Evolutionary conservation across 139 green algal genomes (phyloP), one percentile per base, ranked within the genome.

Genomic region (Coccomyxa sp.): DNA sequence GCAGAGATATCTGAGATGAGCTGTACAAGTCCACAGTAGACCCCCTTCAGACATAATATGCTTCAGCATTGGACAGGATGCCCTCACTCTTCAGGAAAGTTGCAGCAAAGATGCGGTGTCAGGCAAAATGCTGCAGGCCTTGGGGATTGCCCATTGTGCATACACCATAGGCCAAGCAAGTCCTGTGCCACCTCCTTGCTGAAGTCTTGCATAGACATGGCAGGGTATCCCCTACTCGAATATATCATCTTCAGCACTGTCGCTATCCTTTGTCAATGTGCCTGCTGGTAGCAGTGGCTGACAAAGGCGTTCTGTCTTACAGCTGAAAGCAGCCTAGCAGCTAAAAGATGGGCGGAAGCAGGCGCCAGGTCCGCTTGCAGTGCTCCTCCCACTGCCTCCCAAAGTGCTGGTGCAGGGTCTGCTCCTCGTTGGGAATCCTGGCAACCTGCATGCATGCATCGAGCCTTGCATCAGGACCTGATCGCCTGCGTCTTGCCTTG

Each of bases 361-460:
- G 64, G 27, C 64, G 64, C 64, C 64, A 72, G 31, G 64, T 72
- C 24, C n/a, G 27, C 29, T 36, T 72, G 64, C 64, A 72, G 64
- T 72, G 64, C n/a, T 34, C 24, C 7, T 72, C 64, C 64, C 64
- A 72, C 14, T 34, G 24, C 64, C 29, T 72, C 24, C 64, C 64
- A 72, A 72, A 72, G 64, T 72, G 64, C 64, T 38, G 64, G 29
- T 72, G 64, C 24, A 72, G 64, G 27, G n/a, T 36, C n/a, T 34
- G 24, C 34, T 72, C 64, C n/a, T 72, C 64, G 5, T 72, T 72
- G 27, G 10, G 27, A 27, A 72, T 72, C 1, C 64, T 22, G 6
- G 29, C 24, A 27, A 34, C 64, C n/a, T 34, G n/a, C 1, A 38
- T 10, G 50, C 50, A 64, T 7, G 50, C 2, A 18, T 64, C 50